phyloP scores from a whole-genome alignment of 495 filamentous ascomycete genomes.

The Hypoxylon crocopeplum region DNA sequence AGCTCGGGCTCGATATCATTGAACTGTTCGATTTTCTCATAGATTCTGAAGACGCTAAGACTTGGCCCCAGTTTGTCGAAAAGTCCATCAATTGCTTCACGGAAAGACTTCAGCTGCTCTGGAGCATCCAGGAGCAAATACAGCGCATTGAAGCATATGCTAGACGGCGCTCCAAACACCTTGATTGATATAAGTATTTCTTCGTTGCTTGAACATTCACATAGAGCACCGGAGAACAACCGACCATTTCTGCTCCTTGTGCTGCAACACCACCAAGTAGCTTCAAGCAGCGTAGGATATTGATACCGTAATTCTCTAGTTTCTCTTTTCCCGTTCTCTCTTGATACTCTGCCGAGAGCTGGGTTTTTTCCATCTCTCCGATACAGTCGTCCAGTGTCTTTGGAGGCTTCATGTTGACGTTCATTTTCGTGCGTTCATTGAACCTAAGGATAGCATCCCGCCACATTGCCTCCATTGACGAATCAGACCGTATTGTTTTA shows the following conservation, averaged over 20 bases:
- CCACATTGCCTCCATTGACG: no score
- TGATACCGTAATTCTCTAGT: neutral
- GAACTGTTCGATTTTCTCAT: conserved; percentile 37
- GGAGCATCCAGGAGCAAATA: conserved; percentile 38
- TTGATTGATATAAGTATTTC: neutral
- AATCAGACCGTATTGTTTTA: no score
- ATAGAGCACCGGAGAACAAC: neutral
- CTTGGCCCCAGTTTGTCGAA: conserved; percentile 34
- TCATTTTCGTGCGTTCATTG: no score
- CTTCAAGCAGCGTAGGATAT: conserved; percentile 35
- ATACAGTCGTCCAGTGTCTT: no score
- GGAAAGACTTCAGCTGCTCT: conserved; percentile 32
- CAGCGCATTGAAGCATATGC: conserved; percentile 39
- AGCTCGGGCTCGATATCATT: conserved; percentile 28
- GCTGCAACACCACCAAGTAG: conserved; percentile 35
- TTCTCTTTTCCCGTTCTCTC: no score
- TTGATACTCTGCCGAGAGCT: no score
- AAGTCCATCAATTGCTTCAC: conserved; percentile 33
- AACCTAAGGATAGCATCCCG: no score
- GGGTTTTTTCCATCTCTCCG: no score
- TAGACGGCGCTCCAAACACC: conserved; percentile 24
- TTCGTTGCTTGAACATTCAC: no score
- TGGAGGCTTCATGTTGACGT: no score
- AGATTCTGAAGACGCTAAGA: conserved; percentile 36
- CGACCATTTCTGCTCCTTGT: conserved; percentile 31